Evolutionary conservation across 805 yeast genomes (phyloP).

Genomic region (Ogataea thermomethanolica): DNA sequence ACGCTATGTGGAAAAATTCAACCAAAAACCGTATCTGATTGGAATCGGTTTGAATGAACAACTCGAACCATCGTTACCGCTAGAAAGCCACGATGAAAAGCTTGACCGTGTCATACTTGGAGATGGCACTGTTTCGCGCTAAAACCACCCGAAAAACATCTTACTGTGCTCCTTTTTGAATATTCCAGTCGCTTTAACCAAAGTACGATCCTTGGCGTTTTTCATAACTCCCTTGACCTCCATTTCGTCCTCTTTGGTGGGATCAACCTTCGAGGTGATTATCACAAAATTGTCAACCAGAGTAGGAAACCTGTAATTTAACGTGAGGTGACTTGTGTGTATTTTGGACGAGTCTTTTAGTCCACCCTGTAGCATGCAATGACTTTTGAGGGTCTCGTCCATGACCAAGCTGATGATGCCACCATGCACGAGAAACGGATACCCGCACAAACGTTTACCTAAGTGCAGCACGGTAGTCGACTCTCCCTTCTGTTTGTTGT

Average conservation of each 20-base stretch:
- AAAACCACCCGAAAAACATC: conserved; percentile 3
- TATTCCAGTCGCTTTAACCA: conserved; percentile 56
- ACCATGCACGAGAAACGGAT: conserved; percentile 85
- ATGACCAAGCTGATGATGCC: conserved; percentile 79
- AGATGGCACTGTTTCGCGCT: conserved; percentile 7
- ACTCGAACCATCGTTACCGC: conserved; percentile 39
- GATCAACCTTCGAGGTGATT: conserved; percentile 46
- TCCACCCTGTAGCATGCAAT: conserved; percentile 21
- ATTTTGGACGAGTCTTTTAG: conserved; percentile 36
- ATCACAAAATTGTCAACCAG: conserved; percentile 74
- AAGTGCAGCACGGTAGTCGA: conserved; percentile 67
- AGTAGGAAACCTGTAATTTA: conserved; percentile 68
- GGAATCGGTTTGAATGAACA: conserved; percentile 71
- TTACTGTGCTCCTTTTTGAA: conserved; percentile 27
- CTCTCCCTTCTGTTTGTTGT: conserved; percentile 52
- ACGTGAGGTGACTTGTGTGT: conserved; percentile 44
- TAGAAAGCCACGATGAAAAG: conserved; percentile 60
- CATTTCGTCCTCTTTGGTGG: conserved; percentile 33
- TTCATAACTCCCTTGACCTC: conserved; percentile 51
- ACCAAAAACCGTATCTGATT: conserved; percentile 41
- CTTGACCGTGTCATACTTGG: conserved; percentile 53
- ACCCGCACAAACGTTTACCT: conserved; percentile 79
- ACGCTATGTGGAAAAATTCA: conserved; percentile 39
- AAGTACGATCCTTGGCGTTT: conserved; percentile 46
- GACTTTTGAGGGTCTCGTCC: conserved; percentile 63